Evolutionary conservation across 345 rosid species (phyloP), one percentile per base, ranked within the genome.

Genomic region (Eucalyptus pumila): DNA sequence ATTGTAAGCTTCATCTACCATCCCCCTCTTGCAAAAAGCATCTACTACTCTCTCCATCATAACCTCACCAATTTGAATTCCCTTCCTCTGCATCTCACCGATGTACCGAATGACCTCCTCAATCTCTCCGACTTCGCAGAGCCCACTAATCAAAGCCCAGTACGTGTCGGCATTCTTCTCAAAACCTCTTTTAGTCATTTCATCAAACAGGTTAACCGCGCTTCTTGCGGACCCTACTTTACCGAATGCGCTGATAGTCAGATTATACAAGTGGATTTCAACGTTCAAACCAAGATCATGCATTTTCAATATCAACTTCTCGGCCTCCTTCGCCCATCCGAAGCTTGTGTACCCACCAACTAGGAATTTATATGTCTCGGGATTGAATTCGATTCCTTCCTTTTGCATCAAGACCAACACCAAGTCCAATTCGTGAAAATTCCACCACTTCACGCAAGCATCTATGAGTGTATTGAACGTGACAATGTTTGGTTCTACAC

Each of bases 371-470:
- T 90, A 94, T 13, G 90, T 90, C 32, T 90, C 91, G 3, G 87
- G 86, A 90, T 94, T 90, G 85, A 91, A 92, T 32, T 4, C 80
- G 80, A 90, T 91, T 48, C 86, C 92, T 86, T 91, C 93, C 89
- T 90, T 92, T 87, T 92, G 92, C 95, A 93, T 95, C 89, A 93
- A 87, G 76, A 50, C 86, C 37, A 93, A 90, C 47, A 94, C 87
- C 89, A 87, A 91, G 86, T 92, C 93, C 86, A 94, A 88, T 90
- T 94, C 96, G 51, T 48, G 88, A 81, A 95, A 94, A 52, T 91
- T 80, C 96, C 96, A 93, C 92, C 95, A 94, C 89, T 91, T 95
- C 17, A 90, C 91, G 91, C 96, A 95, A 88, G 91, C 90, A 89
- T 91, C 92, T 11, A 93, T 87, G 92, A 94, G 88, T 3, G 88